phyloP scores from a whole-genome alignment of 257 asterid species.

The Gentiana macrophylla region DNA sequence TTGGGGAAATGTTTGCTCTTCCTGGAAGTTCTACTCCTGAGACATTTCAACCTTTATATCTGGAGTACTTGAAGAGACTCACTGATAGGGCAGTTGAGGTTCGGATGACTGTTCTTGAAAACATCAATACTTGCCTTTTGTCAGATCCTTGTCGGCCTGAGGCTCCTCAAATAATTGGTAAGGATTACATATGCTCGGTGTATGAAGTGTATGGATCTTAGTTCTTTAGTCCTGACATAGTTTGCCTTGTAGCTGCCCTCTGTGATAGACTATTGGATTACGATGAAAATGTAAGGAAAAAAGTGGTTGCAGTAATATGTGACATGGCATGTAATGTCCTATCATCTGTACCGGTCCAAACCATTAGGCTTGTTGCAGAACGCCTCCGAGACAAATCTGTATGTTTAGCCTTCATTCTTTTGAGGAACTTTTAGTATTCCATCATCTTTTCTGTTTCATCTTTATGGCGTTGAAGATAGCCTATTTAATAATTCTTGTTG shows the following conservation, averaged over 20 bases:
- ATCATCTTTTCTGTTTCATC: background rate
- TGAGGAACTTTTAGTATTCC: background rate
- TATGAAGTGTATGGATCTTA: conserved; percentile 7
- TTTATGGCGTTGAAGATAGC: background rate
- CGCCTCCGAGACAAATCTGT: conserved; percentile 98
- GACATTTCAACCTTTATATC: conserved; percentile 65
- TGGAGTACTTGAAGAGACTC: conserved; percentile 80
- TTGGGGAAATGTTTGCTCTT: conserved; percentile 78
- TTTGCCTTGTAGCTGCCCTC: conserved; percentile 61
- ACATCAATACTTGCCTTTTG: conserved; percentile 62
- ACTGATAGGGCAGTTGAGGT: conserved; percentile 80
- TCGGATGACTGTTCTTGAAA: conserved; percentile 81
- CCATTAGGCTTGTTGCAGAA: conserved; percentile 75
- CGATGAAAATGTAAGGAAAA: conserved; percentile 89
- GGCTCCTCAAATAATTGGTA: conserved; percentile 79
- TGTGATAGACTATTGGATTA: conserved; percentile 76
- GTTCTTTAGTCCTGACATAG: conserved; percentile 19
- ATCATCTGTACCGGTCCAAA: conserved; percentile 58
- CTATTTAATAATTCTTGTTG: conserved; percentile 13
- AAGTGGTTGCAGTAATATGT: conserved; percentile 78
- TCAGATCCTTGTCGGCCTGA: conserved; percentile 64
- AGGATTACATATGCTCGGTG: conserved; percentile 17
- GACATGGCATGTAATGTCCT: conserved; percentile 67
- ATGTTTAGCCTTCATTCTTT: conserved; percentile 20
- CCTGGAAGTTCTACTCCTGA: conserved; percentile 59